Evolutionary conservation across 192 early-diverging fungal species (phyloP), one percentile per base, ranked within the genome.

Genomic region (Pilaira anomala): DNA sequence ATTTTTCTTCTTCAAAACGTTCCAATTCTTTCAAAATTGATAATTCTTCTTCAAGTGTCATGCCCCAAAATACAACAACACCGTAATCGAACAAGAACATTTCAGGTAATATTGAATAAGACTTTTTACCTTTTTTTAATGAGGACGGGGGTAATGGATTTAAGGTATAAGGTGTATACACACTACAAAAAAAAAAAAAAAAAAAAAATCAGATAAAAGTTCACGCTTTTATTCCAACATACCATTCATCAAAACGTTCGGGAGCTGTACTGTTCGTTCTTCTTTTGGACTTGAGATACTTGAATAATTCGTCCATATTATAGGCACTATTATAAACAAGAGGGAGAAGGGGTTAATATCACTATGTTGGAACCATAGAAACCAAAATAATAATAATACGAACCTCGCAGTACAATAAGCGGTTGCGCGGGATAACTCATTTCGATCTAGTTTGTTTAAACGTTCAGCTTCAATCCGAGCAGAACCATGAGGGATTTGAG

Each of bases 11-110:
- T 57, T 91, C 87, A 73, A 91, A 92, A 2, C 76, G 73, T 14
- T 73, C 66, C 1, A 97, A 69, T 61, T 91, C 90, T 14, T 78
- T 76, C 45, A 98, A 76, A 30, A 96, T 72, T 48, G 79, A 73
- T 22, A 79, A 72, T 62, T 97, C 94, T 63, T 98, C 93, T 24
- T 80, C 69, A 60, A 89, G 87, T 26, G 86, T 82, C 85, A 96
- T 91, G 28, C 94, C 94, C 96, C 96, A 98, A 66, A 98, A 89
- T 1, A 98, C 96, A 16, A 93, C 84, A 7, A 96, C 94, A 36
- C 94, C 93, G 69, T 95, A 96, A 68, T 95, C 93, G 74, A 98
- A 96, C 56, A 88, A 84, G 68, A 96, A 86, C 48, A 92, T 74
- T 72, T 96, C 93, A 30, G 82, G 79, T 5, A 71, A 67, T 12